phyloP scores from a whole-genome alignment of 176 grass and related monocot species.

The Rhynchospora tenuis region DNA sequence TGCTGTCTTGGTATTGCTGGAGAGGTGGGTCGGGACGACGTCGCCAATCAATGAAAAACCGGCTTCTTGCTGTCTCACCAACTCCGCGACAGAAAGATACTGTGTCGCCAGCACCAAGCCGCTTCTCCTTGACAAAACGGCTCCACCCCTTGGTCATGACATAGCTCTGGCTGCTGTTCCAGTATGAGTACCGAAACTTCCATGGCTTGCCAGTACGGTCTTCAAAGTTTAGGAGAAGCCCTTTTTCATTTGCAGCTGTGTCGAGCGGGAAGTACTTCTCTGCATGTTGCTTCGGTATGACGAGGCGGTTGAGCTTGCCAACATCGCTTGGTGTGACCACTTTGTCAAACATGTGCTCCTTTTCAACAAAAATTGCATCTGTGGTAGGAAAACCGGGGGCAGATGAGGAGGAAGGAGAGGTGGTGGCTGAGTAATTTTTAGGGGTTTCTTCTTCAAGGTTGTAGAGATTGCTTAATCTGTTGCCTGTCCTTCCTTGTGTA shows the following conservation, averaged over 20 bases:
- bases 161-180: conserved; percentile 99
- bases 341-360: conserved; percentile 97
- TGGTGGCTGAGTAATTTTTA: neutral
- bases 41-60: conserved; percentile 84
- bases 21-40: conserved; percentile 32
- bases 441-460: conserved; percentile 21
- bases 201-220: conserved; percentile 67
- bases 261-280: conserved; percentile 84
- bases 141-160: conserved; percentile 99
- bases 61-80: conserved; percentile 25
- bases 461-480: conserved; percentile 18
- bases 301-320: conserved; percentile 91
- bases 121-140: conserved; percentile 95
- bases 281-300: conserved; percentile 95
- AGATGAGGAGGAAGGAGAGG: conserved; percentile 21
- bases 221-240: conserved; percentile 81
- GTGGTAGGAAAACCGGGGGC: neutral
- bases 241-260: conserved; percentile 36
- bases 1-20: conserved; percentile 27
- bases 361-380: conserved; percentile 43
- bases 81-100: conserved; percentile 57
- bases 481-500: conserved; percentile 24
- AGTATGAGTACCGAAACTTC: conserved; percentile 98
- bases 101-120: conserved; percentile 79
- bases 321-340: conserved; percentile 94